Percentiles rank a stretch among this genome's conserved stretches.
Evolutionary conservation across 169 alveolate genomes (phyloP).

Genomic region (Eimeria maxima): DNA sequence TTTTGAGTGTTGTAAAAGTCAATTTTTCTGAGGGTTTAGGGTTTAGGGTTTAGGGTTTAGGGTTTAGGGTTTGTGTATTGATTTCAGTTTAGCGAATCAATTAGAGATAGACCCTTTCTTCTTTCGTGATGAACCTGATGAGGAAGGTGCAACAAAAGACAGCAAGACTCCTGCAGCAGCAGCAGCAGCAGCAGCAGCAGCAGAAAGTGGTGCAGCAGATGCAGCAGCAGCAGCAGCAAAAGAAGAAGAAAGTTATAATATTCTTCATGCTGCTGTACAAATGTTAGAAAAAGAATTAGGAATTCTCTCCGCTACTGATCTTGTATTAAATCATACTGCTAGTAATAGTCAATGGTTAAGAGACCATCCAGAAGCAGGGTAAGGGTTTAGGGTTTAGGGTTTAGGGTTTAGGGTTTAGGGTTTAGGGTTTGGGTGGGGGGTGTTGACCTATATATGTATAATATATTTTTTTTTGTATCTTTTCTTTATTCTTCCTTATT

Average conservation of each 20-base stretch:
- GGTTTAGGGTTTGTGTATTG: background rate
- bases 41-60: conserved; percentile 14
- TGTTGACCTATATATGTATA: no score
- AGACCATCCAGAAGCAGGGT: conserved; percentile 94
- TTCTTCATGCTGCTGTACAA: conserved; percentile 75
- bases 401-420: conserved; percentile 32
- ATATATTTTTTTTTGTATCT: no score
- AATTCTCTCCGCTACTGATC: conserved; percentile 93
- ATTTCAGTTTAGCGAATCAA: background rate
- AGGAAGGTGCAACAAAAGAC: background rate
- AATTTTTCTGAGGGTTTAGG: background rate
- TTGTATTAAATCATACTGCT: conserved; percentile 96
- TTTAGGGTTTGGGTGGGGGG: background rate
- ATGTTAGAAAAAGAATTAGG: conserved; percentile 89
- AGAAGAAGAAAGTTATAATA: background rate
- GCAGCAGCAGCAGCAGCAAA: background rate
- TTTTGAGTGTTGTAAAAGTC: background rate
- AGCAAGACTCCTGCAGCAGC: background rate
- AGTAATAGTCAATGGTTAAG: conserved; percentile 92
- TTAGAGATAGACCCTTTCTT: conserved; percentile 6
- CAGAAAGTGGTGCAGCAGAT: no score
- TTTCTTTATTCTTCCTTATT: no score
- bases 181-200: conserved; percentile 11
- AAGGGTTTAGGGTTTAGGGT: conserved; percentile 13
- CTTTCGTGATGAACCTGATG: background rate